phyloP scores from a whole-genome alignment of 352 stramenopile genomes.

The Pythium dissotocum region DNA sequence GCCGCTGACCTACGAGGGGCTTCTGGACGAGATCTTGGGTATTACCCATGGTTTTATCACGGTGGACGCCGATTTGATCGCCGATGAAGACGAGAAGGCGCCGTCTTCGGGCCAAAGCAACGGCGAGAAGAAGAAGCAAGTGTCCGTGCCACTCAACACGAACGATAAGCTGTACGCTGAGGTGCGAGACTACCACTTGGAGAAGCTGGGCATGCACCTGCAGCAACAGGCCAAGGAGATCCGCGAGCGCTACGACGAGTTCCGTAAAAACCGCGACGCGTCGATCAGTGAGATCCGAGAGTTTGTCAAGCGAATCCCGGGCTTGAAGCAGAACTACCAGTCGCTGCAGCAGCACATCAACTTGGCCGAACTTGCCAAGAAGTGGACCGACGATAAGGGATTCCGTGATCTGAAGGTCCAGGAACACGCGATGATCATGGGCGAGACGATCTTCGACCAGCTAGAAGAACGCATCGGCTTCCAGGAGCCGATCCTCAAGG shows the following conservation, averaged over 20 bases:
- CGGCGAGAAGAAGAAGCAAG: conserved; percentile 67
- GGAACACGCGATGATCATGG: conserved; percentile 95
- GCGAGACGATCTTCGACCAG: conserved; percentile 93
- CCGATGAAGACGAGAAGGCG: conserved; percentile 57
- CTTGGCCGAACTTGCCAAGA: conserved; percentile 95
- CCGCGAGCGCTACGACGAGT: conserved; percentile 93
- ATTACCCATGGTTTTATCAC: conserved; percentile 92
- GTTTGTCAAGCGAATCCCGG: conserved; percentile 98
- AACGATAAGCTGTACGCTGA: conserved; percentile 96
- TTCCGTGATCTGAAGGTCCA: conserved; percentile 96
- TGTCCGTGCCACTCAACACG: conserved; percentile 94
- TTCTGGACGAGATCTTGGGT: conserved; percentile 95
- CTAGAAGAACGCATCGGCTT: conserved; percentile 95
- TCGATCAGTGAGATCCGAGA: conserved; percentile 98
- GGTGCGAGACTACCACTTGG: conserved; percentile 96
- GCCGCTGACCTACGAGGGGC: conserved; percentile 96
- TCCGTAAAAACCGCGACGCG: conserved; percentile 94
- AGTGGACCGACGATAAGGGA: conserved; percentile 89
- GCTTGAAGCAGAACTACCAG: conserved; percentile 92
- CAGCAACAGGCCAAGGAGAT: conserved; percentile 96
- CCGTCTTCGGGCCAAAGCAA: conserved; percentile 26
- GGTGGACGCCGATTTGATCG: conserved; percentile 74
- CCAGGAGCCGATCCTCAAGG: conserved; percentile 88
- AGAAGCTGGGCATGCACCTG: conserved; percentile 95
- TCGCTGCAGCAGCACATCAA: conserved; percentile 98